Evolutionary conservation across 192 early-diverging fungal species (phyloP), one percentile per base, ranked within the genome.

Genomic region (Coemansia erecta): DNA sequence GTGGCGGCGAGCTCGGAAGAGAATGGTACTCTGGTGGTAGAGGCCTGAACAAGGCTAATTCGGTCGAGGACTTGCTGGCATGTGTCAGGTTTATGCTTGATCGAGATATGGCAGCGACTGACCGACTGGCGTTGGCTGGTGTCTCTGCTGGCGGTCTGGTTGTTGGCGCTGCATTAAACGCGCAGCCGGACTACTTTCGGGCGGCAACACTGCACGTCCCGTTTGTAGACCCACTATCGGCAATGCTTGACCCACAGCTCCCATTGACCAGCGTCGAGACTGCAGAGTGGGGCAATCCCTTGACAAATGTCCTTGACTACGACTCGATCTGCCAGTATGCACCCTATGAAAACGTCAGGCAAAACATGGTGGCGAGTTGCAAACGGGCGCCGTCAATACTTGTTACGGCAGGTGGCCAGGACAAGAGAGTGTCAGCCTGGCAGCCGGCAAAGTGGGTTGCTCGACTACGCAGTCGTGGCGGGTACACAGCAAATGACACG

Each of bases 371-470:
- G 10, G 10, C 6, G 6, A 11, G 8, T 7, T 39, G 14, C 21
- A 22, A 19, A 15, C 22, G 19, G 6, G 21, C 28, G 9, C 89
- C 89, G 10, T 84, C 89, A 11, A 74, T 94, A 19, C 70, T 91
- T 62, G 86, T 91, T 13, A 85, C 85, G 2, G 90, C 82, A 22
- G 93, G 92, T 5, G 79, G 92, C 39, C 82, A 82, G 39, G 94
- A 97, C 63, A 84, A 86, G 54, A 73, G 94, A 0, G 94, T 97
- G 3, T 77, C 83, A 21, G 88, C 84, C 40, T 93, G 86, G 72
- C 92, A 97, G 58, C 89, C 92, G 1, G 61, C 90, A n/a, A 95
- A 97, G 64, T 97, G 83, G 72, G 87, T 94, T 28, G 91, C 94
- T 9, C 81, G 88, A 11, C 50, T 95, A 35, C 79, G 87, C 64